A percentile compares a stretch with the other conserved stretches of the same genome.
Conservation (phyloP, 163 green algal genomes). For the Volvox carteri region DNA sequence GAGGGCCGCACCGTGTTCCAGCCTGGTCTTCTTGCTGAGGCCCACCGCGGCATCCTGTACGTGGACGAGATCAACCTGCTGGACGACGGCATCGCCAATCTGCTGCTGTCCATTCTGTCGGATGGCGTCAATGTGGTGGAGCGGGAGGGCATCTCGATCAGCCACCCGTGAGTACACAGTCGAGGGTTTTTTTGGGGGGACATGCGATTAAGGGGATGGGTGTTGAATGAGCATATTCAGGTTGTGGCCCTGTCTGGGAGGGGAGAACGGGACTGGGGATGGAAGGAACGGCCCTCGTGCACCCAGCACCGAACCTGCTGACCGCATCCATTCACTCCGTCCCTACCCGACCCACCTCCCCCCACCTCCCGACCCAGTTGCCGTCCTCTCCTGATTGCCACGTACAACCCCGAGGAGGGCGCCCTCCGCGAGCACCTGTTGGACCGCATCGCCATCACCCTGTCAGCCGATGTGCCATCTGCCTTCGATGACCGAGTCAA, state of each 20-base stretch:
- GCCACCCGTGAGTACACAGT: slow-evolving; percentile 85
- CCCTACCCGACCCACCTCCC: no score
- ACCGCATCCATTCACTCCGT: background rate
- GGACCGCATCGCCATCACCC: slow-evolving; percentile 96
- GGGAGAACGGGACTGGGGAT: no score
- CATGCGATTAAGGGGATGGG: no score
- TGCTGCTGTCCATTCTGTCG: slow-evolving; percentile 96
- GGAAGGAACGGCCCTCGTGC: no score
- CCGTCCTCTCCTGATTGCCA: slow-evolving; percentile 96
- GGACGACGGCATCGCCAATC: slow-evolving; percentile 98
- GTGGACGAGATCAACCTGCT: slow-evolving; percentile 97
- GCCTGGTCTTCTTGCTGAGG: slow-evolving; percentile 95
- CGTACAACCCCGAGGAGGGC: slow-evolving; percentile 99
- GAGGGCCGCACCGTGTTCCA: slow-evolving; percentile 91
- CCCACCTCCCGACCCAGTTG: slow-evolving; percentile 74
- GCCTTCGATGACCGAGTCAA: slow-evolving; percentile 91
- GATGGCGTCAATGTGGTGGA: slow-evolving; percentile 98
- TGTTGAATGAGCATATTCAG: no score
- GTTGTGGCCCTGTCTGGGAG: no score
- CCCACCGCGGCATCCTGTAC: slow-evolving; percentile 95
- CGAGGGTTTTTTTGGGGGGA: no score
- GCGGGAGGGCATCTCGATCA: slow-evolving; percentile 95
- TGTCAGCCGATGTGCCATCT: slow-evolving; percentile 91
- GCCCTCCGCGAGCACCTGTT: slow-evolving; percentile 96
- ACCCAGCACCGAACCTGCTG: background rate